These are phyloP conservation scores for Claviceps fusiformis DNA, from an alignment of 2,329 filamentous ascomycete genomes.

Conservation along the genomic window DNA sequence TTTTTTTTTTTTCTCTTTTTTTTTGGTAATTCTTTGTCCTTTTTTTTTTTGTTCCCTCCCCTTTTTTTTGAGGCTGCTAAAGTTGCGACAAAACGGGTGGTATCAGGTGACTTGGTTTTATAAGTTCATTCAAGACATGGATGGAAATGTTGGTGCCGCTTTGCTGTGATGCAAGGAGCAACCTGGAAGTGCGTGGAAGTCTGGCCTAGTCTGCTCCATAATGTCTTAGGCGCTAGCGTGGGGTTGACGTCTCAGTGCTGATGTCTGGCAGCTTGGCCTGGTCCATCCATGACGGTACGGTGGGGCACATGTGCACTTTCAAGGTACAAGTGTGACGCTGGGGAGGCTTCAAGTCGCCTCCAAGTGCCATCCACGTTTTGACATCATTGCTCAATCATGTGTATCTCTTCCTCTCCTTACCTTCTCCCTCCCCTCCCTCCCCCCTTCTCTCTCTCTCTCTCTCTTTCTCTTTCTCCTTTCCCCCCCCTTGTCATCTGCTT, in stretches of 20 bases:
- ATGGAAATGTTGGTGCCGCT: not conserved
- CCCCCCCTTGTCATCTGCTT: not conserved
- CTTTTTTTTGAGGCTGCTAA: not conserved
- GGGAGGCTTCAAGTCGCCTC: not conserved
- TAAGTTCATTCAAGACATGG: not conserved
- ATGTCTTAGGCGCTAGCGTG: not conserved
- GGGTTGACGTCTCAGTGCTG: not conserved
- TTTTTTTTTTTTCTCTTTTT: not conserved
- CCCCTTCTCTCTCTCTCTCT: not conserved
- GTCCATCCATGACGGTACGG: not conserved
- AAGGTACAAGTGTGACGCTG: not conserved
- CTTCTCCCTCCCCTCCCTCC: not conserved
- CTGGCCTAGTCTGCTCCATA: not conserved
- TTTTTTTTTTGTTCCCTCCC: no score
- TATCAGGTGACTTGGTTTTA: no score
- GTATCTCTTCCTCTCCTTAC: not conserved
- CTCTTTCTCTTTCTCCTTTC: not conserved
- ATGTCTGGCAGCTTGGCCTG: not conserved
- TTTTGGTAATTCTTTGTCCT: not conserved
- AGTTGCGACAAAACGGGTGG: no score
- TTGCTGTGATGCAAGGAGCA: not conserved
- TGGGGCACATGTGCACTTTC: not conserved
- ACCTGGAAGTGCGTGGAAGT: not conserved
- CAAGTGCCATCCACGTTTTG: not conserved
- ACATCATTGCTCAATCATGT: not conserved